Evolutionary conservation across 2,329 filamentous ascomycete species (phyloP).

Genomic region (Aspergillus latus): DNA sequence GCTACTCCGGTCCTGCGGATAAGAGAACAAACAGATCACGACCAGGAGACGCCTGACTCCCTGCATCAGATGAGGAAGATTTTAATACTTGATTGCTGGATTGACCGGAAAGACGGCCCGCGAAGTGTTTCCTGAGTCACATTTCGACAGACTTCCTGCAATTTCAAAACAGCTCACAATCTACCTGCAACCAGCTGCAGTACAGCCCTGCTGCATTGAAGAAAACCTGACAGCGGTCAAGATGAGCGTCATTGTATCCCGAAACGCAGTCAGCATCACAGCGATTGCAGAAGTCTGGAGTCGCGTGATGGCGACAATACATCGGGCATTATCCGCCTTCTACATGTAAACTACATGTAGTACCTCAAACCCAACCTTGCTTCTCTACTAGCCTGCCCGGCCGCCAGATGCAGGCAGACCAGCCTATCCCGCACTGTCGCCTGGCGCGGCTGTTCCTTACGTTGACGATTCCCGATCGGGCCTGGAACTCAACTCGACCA

Average conservation of each 20-base stretch:
- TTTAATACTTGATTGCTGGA: background rate
- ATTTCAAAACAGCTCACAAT: background rate
- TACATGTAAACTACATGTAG: slow-evolving; percentile 24
- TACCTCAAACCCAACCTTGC: slow-evolving; percentile 21
- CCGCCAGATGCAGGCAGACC: background rate
- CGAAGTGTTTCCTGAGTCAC: background rate
- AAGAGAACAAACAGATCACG: too few species aligned
- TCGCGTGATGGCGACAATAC: slow-evolving; percentile 27
- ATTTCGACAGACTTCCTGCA: background rate
- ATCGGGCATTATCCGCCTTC: slow-evolving; percentile 27
- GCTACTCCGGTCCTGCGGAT: too few species aligned
- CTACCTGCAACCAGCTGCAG: background rate
- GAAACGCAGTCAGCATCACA: slow-evolving; percentile 4
- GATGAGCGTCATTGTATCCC: background rate
- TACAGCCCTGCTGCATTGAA: background rate
- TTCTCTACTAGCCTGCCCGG: slow-evolving; percentile 15
- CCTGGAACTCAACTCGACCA: slow-evolving; percentile 26
- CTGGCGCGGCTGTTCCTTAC: slow-evolving; percentile 22
- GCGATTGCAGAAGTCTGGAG: slow-evolving; percentile 19
- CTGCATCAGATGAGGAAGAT: too few species aligned
- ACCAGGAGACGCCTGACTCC: too few species aligned
- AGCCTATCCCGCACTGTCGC: slow-evolving; percentile 14
- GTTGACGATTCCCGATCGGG: slow-evolving; percentile 25
- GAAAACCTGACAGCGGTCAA: background rate
- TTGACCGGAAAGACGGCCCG: background rate